These are phyloP conservation scores for Taphrina populina DNA, from an alignment of 1,139 yeast species.

Conservation along the genomic window DNA sequence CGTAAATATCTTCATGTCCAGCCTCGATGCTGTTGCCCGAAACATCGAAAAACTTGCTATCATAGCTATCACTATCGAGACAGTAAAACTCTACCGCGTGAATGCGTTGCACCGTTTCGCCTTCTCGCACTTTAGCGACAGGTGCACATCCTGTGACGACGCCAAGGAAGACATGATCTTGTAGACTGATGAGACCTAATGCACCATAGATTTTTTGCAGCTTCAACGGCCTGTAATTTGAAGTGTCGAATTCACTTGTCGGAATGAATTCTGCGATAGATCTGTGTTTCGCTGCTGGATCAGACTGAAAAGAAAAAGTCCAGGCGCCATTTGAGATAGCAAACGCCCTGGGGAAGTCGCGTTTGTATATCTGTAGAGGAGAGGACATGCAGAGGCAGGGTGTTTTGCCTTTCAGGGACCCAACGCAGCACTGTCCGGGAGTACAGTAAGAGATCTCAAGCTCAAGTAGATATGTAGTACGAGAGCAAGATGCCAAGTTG, in stretches of 20 bases:
- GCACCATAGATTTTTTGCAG: constrained; percentile 59
- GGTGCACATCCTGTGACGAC: constrained; percentile 71
- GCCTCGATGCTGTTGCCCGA: constrained; percentile 41
- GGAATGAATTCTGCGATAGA: constrained; percentile 27
- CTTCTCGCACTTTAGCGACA: constrained; percentile 69
- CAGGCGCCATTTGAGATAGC: constrained; percentile 26
- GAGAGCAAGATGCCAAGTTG: no score
- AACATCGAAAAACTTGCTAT: constrained; percentile 63
- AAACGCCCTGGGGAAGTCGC: constrained; percentile 12
- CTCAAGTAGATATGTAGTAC: no score
- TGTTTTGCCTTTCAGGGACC: no score
- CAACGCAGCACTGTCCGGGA: no score
- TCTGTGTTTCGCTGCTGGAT: constrained; percentile 5
- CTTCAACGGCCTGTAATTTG: constrained; percentile 17
- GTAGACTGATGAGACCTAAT: constrained; percentile 67
- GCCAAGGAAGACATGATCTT: constrained; percentile 64
- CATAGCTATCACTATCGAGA: constrained; percentile 72
- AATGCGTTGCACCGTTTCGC: constrained; percentile 77
- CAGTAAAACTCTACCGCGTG: constrained; percentile 83
- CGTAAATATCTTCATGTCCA: constrained; percentile 32
- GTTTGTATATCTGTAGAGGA: constrained; percentile 20
- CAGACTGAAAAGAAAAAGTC: constrained; percentile 24
- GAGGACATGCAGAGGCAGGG: constrained; percentile 11
- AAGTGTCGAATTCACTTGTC: constrained; percentile 16
- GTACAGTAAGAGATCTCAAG: no score